phyloP scores from a whole-genome alignment of 345 rosid genomes.

The Mangifera indica region DNA sequence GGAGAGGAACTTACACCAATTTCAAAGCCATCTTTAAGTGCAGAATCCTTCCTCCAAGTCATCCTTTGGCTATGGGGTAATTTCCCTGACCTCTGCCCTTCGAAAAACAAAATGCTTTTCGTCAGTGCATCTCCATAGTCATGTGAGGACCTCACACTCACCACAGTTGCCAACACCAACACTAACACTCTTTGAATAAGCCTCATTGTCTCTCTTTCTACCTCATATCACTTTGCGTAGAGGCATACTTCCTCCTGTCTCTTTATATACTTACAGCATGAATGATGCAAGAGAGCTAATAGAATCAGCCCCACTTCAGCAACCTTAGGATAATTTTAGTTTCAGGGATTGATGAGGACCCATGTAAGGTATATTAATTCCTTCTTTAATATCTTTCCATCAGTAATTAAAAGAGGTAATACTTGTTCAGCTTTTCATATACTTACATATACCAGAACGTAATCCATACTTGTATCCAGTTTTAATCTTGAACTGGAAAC shows the following conservation, averaged over 20 bases:
- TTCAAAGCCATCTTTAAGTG: constrained; percentile 45
- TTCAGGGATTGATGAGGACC: constrained; percentile 9
- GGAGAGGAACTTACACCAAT: constrained; percentile 40
- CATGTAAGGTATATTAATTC: neutral
- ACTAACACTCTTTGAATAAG: neutral
- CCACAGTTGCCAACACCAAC: neutral
- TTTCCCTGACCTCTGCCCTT: constrained; percentile 69
- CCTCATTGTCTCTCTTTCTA: constrained; percentile 1
- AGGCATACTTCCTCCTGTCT: neutral
- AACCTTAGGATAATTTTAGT: neutral
- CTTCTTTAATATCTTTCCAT: neutral
- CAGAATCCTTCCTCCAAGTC: constrained; percentile 66
- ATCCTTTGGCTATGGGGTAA: constrained; percentile 50
- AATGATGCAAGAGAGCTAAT: neutral
- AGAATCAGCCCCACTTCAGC: neutral
- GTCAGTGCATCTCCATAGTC: constrained; percentile 61
- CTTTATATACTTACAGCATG: too few relatives aligned
- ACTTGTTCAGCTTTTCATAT: neutral
- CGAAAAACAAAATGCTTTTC: constrained; percentile 62
- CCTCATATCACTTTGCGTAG: neutral
- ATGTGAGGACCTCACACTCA: constrained; percentile 21
- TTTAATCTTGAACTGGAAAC: neutral
- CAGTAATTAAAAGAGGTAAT: too few relatives aligned
- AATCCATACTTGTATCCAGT: neutral
- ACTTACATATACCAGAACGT: neutral